These are phyloP conservation scores for Arctium lappa DNA, from an alignment of 129 eudicot genomes.

Conservation along the genomic window DNA sequence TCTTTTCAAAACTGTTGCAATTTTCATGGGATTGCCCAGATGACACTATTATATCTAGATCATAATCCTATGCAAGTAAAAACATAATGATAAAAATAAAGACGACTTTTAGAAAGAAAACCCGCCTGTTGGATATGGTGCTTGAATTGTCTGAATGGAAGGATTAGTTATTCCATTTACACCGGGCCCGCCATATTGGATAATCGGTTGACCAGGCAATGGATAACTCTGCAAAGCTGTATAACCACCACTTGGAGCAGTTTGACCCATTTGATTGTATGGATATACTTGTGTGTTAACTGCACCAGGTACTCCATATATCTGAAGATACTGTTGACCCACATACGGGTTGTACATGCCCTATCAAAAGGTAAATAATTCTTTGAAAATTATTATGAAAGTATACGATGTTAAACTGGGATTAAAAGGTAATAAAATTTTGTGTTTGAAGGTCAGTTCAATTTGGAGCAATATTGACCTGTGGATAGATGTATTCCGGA, in stretches of 20 bases:
- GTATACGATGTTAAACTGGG: not conserved
- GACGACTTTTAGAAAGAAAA: not conserved
- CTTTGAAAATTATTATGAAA: not conserved
- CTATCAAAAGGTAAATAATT: slow-evolving; percentile 28
- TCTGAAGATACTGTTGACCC: slow-evolving; percentile 76
- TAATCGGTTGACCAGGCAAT: slow-evolving; percentile 62
- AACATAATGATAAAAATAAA: not conserved
- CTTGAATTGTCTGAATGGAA: slow-evolving; percentile 59
- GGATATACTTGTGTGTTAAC: slow-evolving; percentile 60
- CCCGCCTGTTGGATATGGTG: slow-evolving; percentile 54
- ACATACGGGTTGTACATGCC: slow-evolving; percentile 66
- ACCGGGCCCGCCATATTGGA: slow-evolving; percentile 68
- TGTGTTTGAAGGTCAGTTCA: not conserved
- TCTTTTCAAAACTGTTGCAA: too few relatives aligned
- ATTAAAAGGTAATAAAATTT: not conserved
- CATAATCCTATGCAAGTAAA: not conserved
- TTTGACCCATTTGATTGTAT: slow-evolving; percentile 64
- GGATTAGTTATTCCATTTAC: slow-evolving; percentile 53
- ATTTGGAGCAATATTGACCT: slow-evolving; percentile 41
- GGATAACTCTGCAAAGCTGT: slow-evolving; percentile 63
- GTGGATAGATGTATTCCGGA: slow-evolving; percentile 68
- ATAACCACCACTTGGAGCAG: slow-evolving; percentile 53
- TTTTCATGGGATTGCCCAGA: too few relatives aligned
- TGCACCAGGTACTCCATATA: slow-evolving; percentile 75
- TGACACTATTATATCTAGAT: not conserved